These are phyloP conservation scores for Didymella glomerata DNA, from an alignment of 2,329 filamentous ascomycete species.

Conservation along the genomic window DNA sequence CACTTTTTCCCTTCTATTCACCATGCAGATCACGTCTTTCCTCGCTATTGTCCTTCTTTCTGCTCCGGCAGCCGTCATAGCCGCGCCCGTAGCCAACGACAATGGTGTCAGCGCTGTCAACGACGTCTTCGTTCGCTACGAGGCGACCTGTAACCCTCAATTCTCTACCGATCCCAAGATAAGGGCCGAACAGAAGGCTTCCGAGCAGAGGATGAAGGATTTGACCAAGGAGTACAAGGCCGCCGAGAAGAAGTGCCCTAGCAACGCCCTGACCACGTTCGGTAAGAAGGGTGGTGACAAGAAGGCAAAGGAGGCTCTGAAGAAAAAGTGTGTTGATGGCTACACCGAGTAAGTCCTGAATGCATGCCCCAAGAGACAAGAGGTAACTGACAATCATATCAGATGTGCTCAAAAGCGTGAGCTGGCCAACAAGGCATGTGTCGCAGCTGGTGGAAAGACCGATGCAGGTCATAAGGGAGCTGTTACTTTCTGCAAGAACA, in stretches of 20 bases:
- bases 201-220: background rate
- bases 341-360: background rate
- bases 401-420: background rate
- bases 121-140: conserved; percentile 1
- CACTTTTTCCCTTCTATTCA: background rate
- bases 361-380: too few relatives aligned
- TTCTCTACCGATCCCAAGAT: background rate
- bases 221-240: conserved; percentile 2
- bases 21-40: background rate
- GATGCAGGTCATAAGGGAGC: background rate
- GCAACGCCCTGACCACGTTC: background rate
- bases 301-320: background rate
- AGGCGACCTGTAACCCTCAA: background rate
- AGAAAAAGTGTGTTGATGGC: background rate
- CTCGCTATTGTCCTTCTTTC: background rate
- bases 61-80: background rate
- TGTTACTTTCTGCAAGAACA: background rate
- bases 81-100: background rate
- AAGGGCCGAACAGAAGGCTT: background rate
- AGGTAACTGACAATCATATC: background rate
- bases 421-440: background rate
- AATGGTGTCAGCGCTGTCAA: background rate
- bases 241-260: background rate
- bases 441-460: background rate
- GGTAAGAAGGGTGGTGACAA: background rate